Evolutionary conservation across 2,329 filamentous ascomycete genomes (phyloP).

Genomic region (Monosporascus sp.): DNA sequence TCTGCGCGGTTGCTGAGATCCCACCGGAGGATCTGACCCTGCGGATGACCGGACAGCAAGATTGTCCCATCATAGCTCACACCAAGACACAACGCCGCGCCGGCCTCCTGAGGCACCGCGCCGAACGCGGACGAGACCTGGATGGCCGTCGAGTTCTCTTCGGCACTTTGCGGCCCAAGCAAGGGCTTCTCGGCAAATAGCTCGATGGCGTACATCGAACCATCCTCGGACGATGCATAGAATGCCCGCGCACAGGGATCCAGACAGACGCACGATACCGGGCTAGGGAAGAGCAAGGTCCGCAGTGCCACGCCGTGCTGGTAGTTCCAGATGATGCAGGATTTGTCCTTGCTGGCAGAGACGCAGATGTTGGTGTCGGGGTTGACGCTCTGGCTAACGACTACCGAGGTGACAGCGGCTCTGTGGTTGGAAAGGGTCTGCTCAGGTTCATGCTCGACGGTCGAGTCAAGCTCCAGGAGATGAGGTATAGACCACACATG

Average conservation of each 20-base stretch:
- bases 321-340: constrained; percentile 91
- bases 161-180: constrained; percentile 47
- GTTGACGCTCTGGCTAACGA: constrained; percentile 60
- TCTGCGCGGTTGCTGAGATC: constrained; percentile 68
- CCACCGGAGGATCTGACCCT: constrained; percentile 77
- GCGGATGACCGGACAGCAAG: constrained; percentile 74
- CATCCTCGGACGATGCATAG: constrained; percentile 75
- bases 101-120: constrained; percentile 57
- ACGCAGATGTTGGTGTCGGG: constrained; percentile 73
- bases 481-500: constrained; percentile 84
- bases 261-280: constrained; percentile 66
- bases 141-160: constrained; percentile 52
- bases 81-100: constrained; percentile 61
- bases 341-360: constrained; percentile 80
- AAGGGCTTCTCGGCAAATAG: constrained; percentile 55
- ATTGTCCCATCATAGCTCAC: constrained; percentile 78
- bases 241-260: constrained; percentile 81
- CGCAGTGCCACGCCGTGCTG: constrained; percentile 69
- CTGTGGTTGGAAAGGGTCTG: constrained; percentile 74
- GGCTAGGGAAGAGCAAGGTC: constrained; percentile 73
- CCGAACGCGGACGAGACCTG: constrained; percentile 51
- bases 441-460: constrained; percentile 61
- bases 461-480: constrained; percentile 58
- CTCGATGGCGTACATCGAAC: constrained; percentile 74
- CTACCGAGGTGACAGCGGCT: constrained; percentile 62